A percentile compares a stretch with the other conserved stretches of the same genome.
These are phyloP conservation scores for Phytophthora chlamydospora DNA, from an alignment of 352 stramenopile genomes.

Conservation along the genomic window DNA sequence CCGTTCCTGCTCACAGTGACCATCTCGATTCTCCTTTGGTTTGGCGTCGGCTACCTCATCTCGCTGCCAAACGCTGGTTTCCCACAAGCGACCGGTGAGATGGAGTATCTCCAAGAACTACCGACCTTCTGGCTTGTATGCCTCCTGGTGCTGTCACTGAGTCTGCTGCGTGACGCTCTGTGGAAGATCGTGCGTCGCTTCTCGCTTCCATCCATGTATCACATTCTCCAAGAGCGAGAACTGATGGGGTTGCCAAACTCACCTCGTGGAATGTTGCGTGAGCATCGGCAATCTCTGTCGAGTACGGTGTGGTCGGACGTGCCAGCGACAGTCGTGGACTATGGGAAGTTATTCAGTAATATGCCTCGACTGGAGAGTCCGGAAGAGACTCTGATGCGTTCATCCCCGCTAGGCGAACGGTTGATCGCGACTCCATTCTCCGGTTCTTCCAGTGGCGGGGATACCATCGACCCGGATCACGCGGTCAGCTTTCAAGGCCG, in stretches of 20 bases:
- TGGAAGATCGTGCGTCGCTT: conserved; percentile 80
- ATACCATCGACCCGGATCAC: conserved; percentile 24
- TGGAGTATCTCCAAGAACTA: conserved; percentile 63
- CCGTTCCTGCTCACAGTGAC: conserved; percentile 65
- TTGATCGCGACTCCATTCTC: conserved; percentile 49
- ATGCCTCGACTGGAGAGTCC: conserved; percentile 56
- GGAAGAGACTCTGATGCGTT: conserved; percentile 61
- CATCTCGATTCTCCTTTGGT: conserved; percentile 68
- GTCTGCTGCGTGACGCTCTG: conserved; percentile 66
- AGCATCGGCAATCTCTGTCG: conserved; percentile 30
- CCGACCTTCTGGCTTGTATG: conserved; percentile 72
- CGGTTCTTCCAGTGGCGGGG: conserved; percentile 17
- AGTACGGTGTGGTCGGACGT: conserved; percentile 45
- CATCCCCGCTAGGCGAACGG: conserved; percentile 61
- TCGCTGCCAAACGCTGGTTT: conserved; percentile 55
- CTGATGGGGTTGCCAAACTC: conserved; percentile 66
- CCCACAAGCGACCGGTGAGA: conserved; percentile 68
- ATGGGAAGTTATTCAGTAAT: conserved; percentile 52
- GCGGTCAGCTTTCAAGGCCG: conserved; percentile 15
- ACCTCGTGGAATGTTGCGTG: conserved; percentile 53
- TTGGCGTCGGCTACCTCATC: conserved; percentile 66
- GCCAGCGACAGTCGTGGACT: conserved; percentile 54
- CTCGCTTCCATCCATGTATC: conserved; percentile 69
- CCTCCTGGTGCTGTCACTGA: conserved; percentile 63
- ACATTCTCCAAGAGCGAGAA: conserved; percentile 82